Base-by-base conservation (phyloP, 139 green algal genomes). In the Parachlorella kessleri region DNA sequence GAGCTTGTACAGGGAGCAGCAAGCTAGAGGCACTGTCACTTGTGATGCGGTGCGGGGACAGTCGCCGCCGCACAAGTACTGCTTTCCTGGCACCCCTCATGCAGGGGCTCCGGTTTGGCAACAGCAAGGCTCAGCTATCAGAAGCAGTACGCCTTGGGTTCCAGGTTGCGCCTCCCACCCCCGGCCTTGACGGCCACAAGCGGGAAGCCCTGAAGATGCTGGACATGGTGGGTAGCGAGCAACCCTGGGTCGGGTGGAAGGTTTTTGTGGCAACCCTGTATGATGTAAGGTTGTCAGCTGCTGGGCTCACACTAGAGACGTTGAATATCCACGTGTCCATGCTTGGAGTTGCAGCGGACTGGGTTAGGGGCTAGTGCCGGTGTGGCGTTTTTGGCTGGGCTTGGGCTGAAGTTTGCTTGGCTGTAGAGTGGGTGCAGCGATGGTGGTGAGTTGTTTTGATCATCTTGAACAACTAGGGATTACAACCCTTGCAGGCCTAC, bases 71-170 rank as follows among this genome's bases (percentile, higher is more conserved):
- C 70, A 7, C 26, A 40, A 21, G 23, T 30, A 42, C 21, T 40
- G 42, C 21, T 37, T n/a, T 39, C 40, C 18, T 36, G 55, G 38
- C 21, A 55, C 3, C 8, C n/a, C 36, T 40, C n/a, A 24, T 14
- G 59, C 76, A 82, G 75, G 66, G 63, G 2, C 37, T 88, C 40
- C 77, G 84, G 21, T 91, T 91, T 82, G 87, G 87, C 39, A 74
- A 73, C 40, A 85, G 76, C n/a, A 21, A 41, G n/a, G 67, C 59
- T 5, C 70, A 66, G 33, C 70, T 85, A 63, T 36, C 82, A 59
- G 73, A 88, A 70, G 85, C 74, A 7, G 55, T 86, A 3, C 32
- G 84, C 28, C 81, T 91, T 9, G 87, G 75, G 1, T 89, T 86
- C 48, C 66, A 85, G 37, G 73, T 87, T 26, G 55, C 69, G 6